phyloP scores from a whole-genome alignment of 768 basidiomycete species.

The Aureoboletus auriporus region DNA sequence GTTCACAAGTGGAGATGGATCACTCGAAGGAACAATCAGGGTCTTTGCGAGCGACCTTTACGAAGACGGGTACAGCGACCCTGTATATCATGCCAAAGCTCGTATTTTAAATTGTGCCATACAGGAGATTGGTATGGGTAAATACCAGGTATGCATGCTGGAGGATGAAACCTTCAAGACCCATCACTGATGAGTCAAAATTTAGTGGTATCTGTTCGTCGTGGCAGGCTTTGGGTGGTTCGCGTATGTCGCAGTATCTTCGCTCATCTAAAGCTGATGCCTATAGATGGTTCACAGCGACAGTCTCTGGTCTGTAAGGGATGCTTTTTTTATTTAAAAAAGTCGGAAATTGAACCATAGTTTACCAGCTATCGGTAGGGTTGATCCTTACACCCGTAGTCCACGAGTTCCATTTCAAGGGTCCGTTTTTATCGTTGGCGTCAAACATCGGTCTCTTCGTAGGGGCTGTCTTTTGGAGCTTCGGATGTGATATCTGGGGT shows the following conservation, averaged over 20 bases:
- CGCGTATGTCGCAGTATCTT: conserved; percentile 24
- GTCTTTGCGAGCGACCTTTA: conserved; percentile 24
- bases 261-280: neutral
- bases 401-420: conserved; percentile 45
- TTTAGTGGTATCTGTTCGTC: conserved; percentile 35
- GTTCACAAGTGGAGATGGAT: neutral
- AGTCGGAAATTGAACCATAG: neutral
- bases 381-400: conserved; percentile 46
- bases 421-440: conserved; percentile 48
- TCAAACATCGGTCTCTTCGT: conserved; percentile 51
- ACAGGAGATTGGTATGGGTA: conserved; percentile 55
- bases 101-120: conserved; percentile 42
- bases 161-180: neutral
- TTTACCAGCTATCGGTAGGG: conserved; percentile 34
- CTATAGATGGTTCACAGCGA: conserved; percentile 19
- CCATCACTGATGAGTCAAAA: neutral
- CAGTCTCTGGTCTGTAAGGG: conserved; percentile 37
- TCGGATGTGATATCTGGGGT: conserved; percentile 51
- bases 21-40: neutral
- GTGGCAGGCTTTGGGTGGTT: conserved; percentile 43
- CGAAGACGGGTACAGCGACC: conserved; percentile 37
- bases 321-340: neutral
- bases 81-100: conserved; percentile 48
- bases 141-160: conserved; percentile 39
- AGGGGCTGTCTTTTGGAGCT: conserved; percentile 46